A percentile compares a stretch with the other conserved stretches of the same genome.
phyloP scores from a whole-genome alignment of 345 rosid species.

The Hirschfeldia incana region DNA sequence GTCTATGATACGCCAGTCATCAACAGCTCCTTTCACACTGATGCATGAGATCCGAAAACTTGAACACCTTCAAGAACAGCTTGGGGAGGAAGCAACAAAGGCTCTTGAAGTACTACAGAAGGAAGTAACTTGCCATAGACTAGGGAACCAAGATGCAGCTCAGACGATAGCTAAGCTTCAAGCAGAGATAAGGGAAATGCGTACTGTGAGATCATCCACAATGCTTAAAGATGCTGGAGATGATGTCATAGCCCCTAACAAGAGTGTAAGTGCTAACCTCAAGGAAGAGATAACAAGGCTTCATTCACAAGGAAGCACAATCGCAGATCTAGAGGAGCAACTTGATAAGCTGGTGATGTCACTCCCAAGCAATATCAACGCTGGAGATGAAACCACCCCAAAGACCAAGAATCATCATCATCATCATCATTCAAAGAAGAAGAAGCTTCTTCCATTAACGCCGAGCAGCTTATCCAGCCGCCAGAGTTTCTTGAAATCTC shows the following conservation, averaged over 20 bases:
- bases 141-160: constrained; percentile 99
- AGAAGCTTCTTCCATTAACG: constrained; percentile 76
- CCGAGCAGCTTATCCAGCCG: constrained; percentile 70
- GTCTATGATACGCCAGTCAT: constrained; percentile 93
- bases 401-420: constrained; percentile 61
- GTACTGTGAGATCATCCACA: constrained; percentile 51
- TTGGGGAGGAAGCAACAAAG: constrained; percentile 92
- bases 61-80: constrained; percentile 97
- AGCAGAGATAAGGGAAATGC: constrained; percentile 95
- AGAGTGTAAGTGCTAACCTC: constrained; percentile 88
- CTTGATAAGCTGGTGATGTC: constrained; percentile 94
- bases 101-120: constrained; percentile 96
- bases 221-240: constrained; percentile 58
- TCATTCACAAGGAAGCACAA: constrained; percentile 94
- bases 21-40: constrained; percentile 88
- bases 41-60: constrained; percentile 99
- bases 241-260: constrained; percentile 61
- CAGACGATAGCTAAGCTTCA: constrained; percentile 98
- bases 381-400: constrained; percentile 61
- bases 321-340: constrained; percentile 95
- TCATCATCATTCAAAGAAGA: constrained; percentile 62
- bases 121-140: constrained; percentile 94
- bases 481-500: constrained; percentile 75
- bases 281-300: constrained; percentile 99
- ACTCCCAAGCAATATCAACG: constrained; percentile 65